Percentiles rank a stretch among this genome's conserved stretches.
Conservation (phyloP, 2,329 filamentous ascomycete genomes). For the Beauveria sp. region DNA sequence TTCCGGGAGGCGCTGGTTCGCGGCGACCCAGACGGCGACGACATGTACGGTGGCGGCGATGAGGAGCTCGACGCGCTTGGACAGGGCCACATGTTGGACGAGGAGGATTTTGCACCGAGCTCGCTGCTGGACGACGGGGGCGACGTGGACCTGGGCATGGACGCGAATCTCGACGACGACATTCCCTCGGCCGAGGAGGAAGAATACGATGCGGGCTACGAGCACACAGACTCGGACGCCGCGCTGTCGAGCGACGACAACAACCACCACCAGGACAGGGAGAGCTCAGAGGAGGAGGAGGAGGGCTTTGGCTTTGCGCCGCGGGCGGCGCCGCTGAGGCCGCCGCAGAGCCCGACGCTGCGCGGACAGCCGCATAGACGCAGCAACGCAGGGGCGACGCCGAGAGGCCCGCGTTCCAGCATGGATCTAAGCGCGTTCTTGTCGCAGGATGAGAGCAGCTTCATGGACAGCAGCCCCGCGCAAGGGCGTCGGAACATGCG, state of each 20-base stretch:
- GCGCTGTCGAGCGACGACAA: constrained; percentile 40
- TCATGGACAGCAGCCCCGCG: constrained; percentile 46
- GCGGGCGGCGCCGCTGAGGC: constrained; percentile 23
- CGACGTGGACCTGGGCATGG: constrained; percentile 28
- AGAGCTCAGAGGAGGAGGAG: constrained; percentile 16
- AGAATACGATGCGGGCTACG: constrained; percentile 49
- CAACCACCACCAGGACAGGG: constrained; percentile 11
- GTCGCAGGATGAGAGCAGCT: constrained; percentile 50
- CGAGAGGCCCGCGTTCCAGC: constrained; percentile 33
- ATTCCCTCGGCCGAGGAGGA: constrained; percentile 58
- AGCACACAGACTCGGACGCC: constrained; percentile 70
- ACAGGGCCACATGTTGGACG: constrained; percentile 52
- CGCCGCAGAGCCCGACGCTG: constrained; percentile 32
- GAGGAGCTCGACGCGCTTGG: constrained; percentile 49
- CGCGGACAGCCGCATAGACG: constrained; percentile 17
- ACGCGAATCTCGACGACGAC: constrained; percentile 63
- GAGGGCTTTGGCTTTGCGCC: constrained; percentile 33
- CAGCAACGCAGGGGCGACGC: not conserved
- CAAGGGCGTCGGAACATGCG: constrained; percentile 31
- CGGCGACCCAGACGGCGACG: constrained; percentile 39
- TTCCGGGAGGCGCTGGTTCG: constrained; percentile 51
- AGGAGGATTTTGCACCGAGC: constrained; percentile 47
- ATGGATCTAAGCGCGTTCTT: constrained; percentile 50
- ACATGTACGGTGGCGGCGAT: constrained; percentile 46
- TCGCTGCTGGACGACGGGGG: constrained; percentile 22